Evolutionary conservation across 2,329 filamentous ascomycete genomes (phyloP).

Genomic region (Colletotrichum cordylinicola): DNA sequence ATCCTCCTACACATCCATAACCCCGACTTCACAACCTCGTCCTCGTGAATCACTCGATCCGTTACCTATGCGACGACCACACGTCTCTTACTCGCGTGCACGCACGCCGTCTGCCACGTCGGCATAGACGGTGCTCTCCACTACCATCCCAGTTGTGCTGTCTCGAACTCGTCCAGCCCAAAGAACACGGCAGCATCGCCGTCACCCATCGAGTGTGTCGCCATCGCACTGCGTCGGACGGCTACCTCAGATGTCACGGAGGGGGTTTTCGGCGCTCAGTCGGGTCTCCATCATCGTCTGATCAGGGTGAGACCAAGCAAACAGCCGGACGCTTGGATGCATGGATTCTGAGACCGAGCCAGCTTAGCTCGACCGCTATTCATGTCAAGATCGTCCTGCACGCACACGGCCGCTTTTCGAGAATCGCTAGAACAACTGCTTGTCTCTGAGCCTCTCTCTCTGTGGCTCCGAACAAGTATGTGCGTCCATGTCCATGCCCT

Average conservation of each 20-base stretch:
- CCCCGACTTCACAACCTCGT: background rate
- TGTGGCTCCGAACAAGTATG: background rate
- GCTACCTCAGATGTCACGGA: background rate
- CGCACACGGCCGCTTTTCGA: background rate
- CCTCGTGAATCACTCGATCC: background rate
- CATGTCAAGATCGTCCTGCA: slow-evolving; percentile 1
- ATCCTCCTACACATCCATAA: background rate
- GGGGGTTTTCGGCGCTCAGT: background rate
- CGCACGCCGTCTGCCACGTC: background rate
- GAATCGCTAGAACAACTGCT: slow-evolving; percentile 12
- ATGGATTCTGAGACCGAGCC: slow-evolving; percentile 4
- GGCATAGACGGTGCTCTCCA: background rate
- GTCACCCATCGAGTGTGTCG: background rate
- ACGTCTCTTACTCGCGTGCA: background rate
- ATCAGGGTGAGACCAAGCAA: background rate
- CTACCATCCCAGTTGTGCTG: background rate
- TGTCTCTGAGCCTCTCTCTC: background rate
- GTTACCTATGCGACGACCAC: background rate
- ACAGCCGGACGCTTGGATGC: background rate
- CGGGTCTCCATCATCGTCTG: background rate
- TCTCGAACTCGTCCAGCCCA: background rate
- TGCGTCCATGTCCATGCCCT: background rate
- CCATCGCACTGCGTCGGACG: background rate
- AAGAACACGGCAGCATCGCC: background rate
- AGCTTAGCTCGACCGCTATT: slow-evolving; percentile 10